Conservation (phyloP, 768 basidiomycete species). For the Exsudoporus frostii region DNA sequence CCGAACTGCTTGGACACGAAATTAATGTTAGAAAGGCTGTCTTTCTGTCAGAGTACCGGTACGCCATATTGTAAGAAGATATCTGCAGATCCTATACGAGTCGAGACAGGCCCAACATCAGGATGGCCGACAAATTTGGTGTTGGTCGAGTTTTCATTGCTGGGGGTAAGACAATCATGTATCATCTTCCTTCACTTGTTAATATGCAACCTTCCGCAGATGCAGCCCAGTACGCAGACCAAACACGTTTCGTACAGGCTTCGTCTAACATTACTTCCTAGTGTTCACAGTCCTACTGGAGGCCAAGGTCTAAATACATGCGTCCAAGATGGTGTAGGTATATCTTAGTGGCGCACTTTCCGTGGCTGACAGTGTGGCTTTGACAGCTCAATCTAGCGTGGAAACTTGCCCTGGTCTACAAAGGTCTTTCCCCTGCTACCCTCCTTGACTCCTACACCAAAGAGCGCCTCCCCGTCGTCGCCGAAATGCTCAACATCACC, state of each 20-base stretch:
- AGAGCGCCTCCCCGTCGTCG: conserved; percentile 46
- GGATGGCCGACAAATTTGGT: conserved; percentile 44
- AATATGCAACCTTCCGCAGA: conserved; percentile 30
- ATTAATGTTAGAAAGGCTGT: conserved; percentile 30
- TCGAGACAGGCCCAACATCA: conserved; percentile 41
- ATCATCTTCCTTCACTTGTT: background rate
- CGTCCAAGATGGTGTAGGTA: conserved; percentile 38
- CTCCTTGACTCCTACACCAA: conserved; percentile 41
- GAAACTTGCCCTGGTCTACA: conserved; percentile 44
- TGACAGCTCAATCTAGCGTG: conserved; percentile 40
- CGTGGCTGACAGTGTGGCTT: background rate
- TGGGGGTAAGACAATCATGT: conserved; percentile 34
- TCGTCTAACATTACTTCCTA: background rate
- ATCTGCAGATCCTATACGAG: conserved; percentile 3
- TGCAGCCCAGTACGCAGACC: conserved; percentile 37
- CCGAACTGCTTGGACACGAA: conserved; percentile 28
- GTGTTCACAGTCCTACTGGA: conserved; percentile 23
- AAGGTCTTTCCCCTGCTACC: conserved; percentile 31
- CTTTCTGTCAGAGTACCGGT: conserved; percentile 31
- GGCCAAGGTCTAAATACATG: conserved; percentile 36
- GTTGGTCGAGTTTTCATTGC: conserved; percentile 45
- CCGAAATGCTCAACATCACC: conserved; percentile 42
- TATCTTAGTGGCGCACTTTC: background rate
- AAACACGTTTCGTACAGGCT: too few relatives aligned
- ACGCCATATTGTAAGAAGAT: conserved; percentile 2